phyloP scores from a whole-genome alignment of 768 basidiomycete genomes.

The Auriculariales sp. region DNA sequence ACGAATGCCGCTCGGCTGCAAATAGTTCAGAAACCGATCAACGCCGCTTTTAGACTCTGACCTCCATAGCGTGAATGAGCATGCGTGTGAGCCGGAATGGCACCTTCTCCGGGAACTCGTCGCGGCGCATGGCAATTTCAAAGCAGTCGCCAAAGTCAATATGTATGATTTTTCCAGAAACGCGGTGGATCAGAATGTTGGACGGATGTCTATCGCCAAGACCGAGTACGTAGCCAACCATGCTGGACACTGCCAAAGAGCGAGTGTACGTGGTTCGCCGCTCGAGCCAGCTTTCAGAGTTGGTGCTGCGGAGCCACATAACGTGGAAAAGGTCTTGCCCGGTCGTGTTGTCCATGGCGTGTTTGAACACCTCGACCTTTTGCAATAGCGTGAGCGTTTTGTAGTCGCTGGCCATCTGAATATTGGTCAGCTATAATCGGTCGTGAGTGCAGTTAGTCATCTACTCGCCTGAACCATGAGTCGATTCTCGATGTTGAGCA shows the following conservation, averaged over 20 bases:
- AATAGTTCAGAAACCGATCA: neutral
- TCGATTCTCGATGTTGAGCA: slow-evolving; percentile 35
- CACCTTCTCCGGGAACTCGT: slow-evolving; percentile 36
- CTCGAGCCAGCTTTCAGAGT: slow-evolving; percentile 36
- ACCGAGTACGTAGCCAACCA: slow-evolving; percentile 36
- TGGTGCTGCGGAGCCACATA: slow-evolving; percentile 31
- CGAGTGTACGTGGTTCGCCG: slow-evolving; percentile 32
- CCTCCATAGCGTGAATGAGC: slow-evolving; percentile 37
- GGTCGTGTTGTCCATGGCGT: slow-evolving; percentile 35
- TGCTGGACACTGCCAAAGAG: slow-evolving; percentile 28
- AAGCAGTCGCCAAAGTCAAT: slow-evolving; percentile 33
- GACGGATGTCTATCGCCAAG: slow-evolving; percentile 35
- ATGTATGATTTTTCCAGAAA: slow-evolving; percentile 29
- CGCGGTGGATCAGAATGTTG: slow-evolving; percentile 30
- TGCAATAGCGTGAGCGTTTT: slow-evolving; percentile 30
- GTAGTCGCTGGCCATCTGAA: slow-evolving; percentile 30
- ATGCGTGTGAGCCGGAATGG: slow-evolving; percentile 36
- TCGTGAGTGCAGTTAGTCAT: neutral
- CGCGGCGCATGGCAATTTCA: slow-evolving; percentile 26
- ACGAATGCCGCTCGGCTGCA: slow-evolving; percentile 28
- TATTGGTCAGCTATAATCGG: neutral
- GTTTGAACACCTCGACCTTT: slow-evolving; percentile 38
- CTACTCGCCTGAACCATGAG: slow-evolving; percentile 28
- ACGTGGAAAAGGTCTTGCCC: slow-evolving; percentile 36
- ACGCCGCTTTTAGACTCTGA: slow-evolving; percentile 8